These are phyloP conservation scores for Nannizziopsis arthrosporioides DNA, from an alignment of 2,329 filamentous ascomycete species.

Conservation along the genomic window DNA sequence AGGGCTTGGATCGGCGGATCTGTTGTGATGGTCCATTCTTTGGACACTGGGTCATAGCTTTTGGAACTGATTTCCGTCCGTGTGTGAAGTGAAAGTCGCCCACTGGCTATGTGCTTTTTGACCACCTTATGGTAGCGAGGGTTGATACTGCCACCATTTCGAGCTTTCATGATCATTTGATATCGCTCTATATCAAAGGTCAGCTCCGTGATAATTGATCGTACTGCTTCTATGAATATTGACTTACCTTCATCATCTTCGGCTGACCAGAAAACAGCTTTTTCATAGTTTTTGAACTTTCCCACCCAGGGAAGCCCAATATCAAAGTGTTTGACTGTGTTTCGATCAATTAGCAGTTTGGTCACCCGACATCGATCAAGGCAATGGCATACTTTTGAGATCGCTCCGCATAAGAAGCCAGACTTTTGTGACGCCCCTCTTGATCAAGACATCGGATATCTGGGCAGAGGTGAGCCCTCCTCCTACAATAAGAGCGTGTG, in stretches of 20 bases:
- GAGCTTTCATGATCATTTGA: slow-evolving; percentile 52
- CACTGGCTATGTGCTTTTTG: slow-evolving; percentile 45
- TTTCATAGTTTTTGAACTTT: slow-evolving; percentile 67
- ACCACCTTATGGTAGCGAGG: slow-evolving; percentile 56
- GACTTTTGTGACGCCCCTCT: slow-evolving; percentile 54
- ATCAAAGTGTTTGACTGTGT: slow-evolving; percentile 60
- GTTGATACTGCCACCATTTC: slow-evolving; percentile 66
- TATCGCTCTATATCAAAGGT: slow-evolving; percentile 43
- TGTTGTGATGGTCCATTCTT: slow-evolving; percentile 44
- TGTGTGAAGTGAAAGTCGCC: slow-evolving; percentile 45
- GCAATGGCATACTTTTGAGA: slow-evolving; percentile 30
- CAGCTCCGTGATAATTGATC: neutral
- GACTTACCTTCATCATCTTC: slow-evolving; percentile 50
- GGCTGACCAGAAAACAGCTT: slow-evolving; percentile 65
- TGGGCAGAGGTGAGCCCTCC: slow-evolving; percentile 69
- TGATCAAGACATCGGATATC: slow-evolving; percentile 54
- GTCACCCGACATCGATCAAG: neutral
- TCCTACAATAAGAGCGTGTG: slow-evolving; percentile 58
- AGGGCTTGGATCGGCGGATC: slow-evolving; percentile 43
- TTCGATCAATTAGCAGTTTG: slow-evolving; percentile 7
- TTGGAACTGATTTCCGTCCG: slow-evolving; percentile 46
- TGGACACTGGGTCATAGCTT: slow-evolving; percentile 37
- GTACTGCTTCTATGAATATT: neutral
- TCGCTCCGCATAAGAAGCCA: slow-evolving; percentile 56
- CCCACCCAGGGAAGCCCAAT: slow-evolving; percentile 67